phyloP scores from a whole-genome alignment of 352 stramenopile genomes.

The Phytophthora ohioensis region DNA sequence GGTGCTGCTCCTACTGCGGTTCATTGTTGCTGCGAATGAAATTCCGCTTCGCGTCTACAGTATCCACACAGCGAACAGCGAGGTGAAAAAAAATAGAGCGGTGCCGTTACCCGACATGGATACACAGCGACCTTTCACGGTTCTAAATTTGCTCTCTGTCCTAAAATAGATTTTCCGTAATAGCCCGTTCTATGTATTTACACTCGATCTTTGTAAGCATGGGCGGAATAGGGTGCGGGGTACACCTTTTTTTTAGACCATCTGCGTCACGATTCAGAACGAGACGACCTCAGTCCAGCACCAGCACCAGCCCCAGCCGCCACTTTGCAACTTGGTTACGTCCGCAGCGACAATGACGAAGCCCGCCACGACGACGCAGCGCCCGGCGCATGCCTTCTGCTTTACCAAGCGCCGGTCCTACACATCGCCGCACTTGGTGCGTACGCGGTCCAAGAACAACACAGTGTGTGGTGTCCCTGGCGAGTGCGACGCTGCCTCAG shows the following conservation, averaged over 20 bases:
- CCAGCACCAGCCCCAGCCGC: background rate
- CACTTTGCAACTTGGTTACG: too few species aligned
- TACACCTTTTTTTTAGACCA: constrained; percentile 1
- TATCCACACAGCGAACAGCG: background rate
- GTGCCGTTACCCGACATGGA: background rate
- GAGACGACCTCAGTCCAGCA: background rate
- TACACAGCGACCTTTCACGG: constrained; percentile 9
- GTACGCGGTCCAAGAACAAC: constrained; percentile 34
- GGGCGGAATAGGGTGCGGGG: constrained; percentile 6
- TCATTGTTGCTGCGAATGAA: constrained; percentile 12
- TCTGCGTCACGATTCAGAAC: background rate
- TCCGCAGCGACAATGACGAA: constrained; percentile 19
- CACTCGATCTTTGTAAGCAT: constrained; percentile 15
- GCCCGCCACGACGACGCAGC: constrained; percentile 16
- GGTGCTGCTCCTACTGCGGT: background rate
- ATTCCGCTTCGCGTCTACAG: background rate
- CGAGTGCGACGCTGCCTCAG: constrained; percentile 6
- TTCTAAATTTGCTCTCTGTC: constrained; percentile 5
- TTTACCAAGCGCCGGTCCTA: constrained; percentile 62
- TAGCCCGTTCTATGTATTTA: constrained; percentile 2
- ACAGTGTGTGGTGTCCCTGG: constrained; percentile 17
- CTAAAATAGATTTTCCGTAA: constrained; percentile 20
- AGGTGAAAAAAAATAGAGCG: constrained; percentile 4
- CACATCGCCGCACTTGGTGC: constrained; percentile 71
- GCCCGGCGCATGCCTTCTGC: constrained; percentile 53